These are phyloP conservation scores for Boletus smithii DNA, from an alignment of 1,284 basidiomycete species.

Conservation along the genomic window DNA sequence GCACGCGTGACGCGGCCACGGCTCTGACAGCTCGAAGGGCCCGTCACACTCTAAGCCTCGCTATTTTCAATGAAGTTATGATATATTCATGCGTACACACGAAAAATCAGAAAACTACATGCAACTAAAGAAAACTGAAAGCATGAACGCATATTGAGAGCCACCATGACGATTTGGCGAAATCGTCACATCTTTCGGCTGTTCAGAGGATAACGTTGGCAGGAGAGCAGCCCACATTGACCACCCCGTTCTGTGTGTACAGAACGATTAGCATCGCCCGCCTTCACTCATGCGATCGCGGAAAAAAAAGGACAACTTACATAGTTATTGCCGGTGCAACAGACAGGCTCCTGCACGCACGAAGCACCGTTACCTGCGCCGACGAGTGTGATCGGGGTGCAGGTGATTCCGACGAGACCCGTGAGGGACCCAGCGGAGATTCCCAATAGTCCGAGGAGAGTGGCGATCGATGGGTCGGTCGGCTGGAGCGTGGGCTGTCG, in stretches of 20 bases:
- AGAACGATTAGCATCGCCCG: neutral
- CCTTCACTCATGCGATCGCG: too few species aligned
- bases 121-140: neutral
- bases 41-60: too few species aligned
- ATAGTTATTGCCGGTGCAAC: conserved; percentile 6
- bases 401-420: conserved; percentile 1
- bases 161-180: neutral
- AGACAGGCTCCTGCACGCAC: conserved; percentile 14
- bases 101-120: neutral
- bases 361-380: neutral
- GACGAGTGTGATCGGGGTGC: too few species aligned
- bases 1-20: too few species aligned
- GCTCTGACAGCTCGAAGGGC: too few species aligned
- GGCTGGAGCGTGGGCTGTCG: neutral
- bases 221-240: conserved; percentile 16
- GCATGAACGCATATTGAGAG: neutral
- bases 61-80: too few species aligned
- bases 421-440: neutral
- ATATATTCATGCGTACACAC: too few species aligned
- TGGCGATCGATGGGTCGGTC: neutral
- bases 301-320: too few species aligned
- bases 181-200: neutral
- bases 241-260: conserved; percentile 5
- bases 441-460: neutral
- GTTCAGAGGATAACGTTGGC: conserved; percentile 5